phyloP scores from a whole-genome alignment of 2,329 filamentous ascomycete genomes.

The Clonostachys chloroleuca region DNA sequence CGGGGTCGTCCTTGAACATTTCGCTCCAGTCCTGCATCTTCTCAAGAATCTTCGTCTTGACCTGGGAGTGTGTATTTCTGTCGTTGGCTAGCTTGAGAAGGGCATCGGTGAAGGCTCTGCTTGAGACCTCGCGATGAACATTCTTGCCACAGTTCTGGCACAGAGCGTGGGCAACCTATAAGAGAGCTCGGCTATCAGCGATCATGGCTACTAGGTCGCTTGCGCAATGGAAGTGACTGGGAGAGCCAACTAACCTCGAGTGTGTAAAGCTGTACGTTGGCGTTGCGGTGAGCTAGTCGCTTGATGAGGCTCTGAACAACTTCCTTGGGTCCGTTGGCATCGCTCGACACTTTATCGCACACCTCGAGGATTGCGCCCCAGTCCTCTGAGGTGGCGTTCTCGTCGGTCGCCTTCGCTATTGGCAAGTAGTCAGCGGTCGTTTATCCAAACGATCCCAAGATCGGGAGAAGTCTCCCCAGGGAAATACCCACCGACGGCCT shows the following conservation, averaged over 20 bases:
- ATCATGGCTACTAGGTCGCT: no score
- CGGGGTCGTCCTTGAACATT: slow-evolving; percentile 86
- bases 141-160: slow-evolving; percentile 86
- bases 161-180: slow-evolving; percentile 78
- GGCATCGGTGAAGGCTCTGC: slow-evolving; percentile 90
- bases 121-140: slow-evolving; percentile 86
- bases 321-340: slow-evolving; percentile 66
- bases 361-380: slow-evolving; percentile 63
- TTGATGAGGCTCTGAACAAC: slow-evolving; percentile 88
- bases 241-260: slow-evolving; percentile 58
- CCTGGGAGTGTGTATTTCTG: slow-evolving; percentile 91
- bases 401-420: slow-evolving; percentile 78
- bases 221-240: neutral
- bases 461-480: neutral
- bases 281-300: slow-evolving; percentile 86
- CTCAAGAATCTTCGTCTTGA: slow-evolving; percentile 95
- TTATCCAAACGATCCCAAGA: slow-evolving; percentile 8
- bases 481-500: slow-evolving; percentile 48
- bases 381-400: slow-evolving; percentile 86
- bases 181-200: neutral
- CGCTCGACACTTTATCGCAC: slow-evolving; percentile 53
- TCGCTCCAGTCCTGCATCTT: slow-evolving; percentile 95
- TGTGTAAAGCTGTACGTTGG: slow-evolving; percentile 93
- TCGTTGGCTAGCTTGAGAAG: slow-evolving; percentile 87
- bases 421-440: neutral